Base-by-base conservation (phyloP, 257 asterid species). In the Solanum paucissectum region DNA sequence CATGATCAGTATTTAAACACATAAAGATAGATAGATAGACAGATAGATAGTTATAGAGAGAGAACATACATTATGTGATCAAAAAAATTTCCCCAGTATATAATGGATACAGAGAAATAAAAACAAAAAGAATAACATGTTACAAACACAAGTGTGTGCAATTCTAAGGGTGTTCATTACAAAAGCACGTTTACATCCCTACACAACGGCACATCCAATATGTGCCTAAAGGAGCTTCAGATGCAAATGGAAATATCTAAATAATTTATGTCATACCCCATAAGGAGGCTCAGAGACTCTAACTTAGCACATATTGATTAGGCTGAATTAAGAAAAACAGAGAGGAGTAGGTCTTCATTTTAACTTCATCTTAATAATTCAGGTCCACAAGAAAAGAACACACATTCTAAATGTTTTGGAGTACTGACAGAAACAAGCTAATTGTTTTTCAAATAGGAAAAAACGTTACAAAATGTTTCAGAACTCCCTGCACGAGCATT, bases 51-150 rank as follows among this genome's bases (percentile, higher is more conserved):
- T 7, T 58, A 60, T 23, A 9, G 66, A 79, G 40, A 77, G 83
- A 44, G 64, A 77, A 25, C 37, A 44, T 84, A 90, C 71, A 83
- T 76, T 55, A 81, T 77, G 89, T 6, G 38, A 83, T 71, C 12
- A 42, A 36, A 20, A 79, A 27, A 18, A 27, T 0, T 40, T 79
- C 64, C 83, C 21, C 36, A 32, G 40, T 33, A 75, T 87, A 36
- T 34, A 64, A 84, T 38, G 84, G 20, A 81, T 18, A 29, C 89
- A 85, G 69, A 86, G 87, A 84, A 72, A 84, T 38, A 79, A 79
- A 79, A 79, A 42, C 64, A 77, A 76, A 76, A 75, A 13, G 36
- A 76, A 76, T 7, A 25, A 46, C 62, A 44, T 44, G 4, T 42
- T 42, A 79, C 38, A 14, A 79, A 42, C 38, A 38, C 36, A 42